A percentile compares a stretch with the other conserved stretches of the same genome.
Conservation (phyloP, 495 filamentous ascomycete species). For the Penicillium lagena region DNA sequence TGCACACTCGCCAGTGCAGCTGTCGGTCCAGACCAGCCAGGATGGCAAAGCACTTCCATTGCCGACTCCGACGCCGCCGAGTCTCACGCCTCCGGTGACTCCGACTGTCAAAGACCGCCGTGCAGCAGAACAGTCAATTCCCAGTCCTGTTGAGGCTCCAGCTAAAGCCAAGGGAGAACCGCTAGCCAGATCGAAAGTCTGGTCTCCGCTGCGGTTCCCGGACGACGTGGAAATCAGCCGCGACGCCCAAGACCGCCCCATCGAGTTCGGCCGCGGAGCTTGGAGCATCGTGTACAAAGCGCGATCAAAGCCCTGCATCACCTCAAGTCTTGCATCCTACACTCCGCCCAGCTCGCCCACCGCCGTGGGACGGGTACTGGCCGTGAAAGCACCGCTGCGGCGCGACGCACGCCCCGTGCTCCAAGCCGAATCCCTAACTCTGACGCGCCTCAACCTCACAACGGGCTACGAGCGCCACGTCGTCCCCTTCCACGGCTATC, state of each 20-base stretch:
- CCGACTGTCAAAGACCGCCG: conserved; percentile 21
- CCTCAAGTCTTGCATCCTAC: conserved; percentile 1
- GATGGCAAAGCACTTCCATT: conserved; percentile 6
- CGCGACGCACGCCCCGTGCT: conserved; percentile 45
- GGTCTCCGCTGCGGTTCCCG: conserved; percentile 18
- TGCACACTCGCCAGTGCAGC: conserved; percentile 14
- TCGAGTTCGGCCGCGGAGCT: conserved; percentile 48
- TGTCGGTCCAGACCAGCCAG: conserved; percentile 24
- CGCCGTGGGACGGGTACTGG: conserved; percentile 29
- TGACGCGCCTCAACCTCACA: conserved; percentile 40
- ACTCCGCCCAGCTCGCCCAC: conserved; percentile 47
- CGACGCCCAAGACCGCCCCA: conserved; percentile 16
- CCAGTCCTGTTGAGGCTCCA: not conserved
- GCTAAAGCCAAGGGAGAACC: no score
- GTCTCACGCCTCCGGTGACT: conserved; percentile 33
- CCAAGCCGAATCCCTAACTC: conserved; percentile 42
- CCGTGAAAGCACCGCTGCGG: conserved; percentile 49
- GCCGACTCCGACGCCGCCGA: conserved; percentile 9
- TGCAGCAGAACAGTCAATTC: conserved; percentile 1
- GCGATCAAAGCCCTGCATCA: conserved; percentile 6
- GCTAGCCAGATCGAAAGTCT: conserved; percentile 6
- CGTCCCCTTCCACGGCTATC: conserved; percentile 52
- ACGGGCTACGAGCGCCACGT: conserved; percentile 31
- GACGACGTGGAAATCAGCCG: conserved; percentile 29
- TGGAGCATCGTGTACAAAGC: conserved; percentile 59